Percentiles rank a stretch among this genome's conserved stretches.
These are phyloP conservation scores for Hordeum marinum DNA, from an alignment of 176 grass and related monocot species.

Conservation along the genomic window DNA sequence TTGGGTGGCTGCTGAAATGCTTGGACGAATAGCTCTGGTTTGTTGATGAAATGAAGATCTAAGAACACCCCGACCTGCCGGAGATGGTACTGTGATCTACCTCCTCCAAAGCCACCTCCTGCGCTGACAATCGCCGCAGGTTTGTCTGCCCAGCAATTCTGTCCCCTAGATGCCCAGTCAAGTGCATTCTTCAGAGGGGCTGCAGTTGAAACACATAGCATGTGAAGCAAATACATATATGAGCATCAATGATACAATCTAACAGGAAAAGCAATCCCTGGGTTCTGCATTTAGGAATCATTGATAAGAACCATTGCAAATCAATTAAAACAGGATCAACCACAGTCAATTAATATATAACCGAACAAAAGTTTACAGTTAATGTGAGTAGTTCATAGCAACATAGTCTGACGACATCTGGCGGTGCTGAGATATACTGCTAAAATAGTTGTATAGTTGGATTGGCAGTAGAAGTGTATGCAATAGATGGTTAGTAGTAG, in stretches of 20 bases:
- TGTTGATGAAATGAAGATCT: constrained; percentile 99
- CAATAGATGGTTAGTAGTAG: background rate
- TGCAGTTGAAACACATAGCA: constrained; percentile 8
- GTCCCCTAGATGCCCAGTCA: constrained; percentile 84
- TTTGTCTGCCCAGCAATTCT: constrained; percentile 82
- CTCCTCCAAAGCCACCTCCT: constrained; percentile 61
- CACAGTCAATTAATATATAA: background rate
- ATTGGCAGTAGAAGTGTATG: no score
- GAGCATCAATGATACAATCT: background rate
- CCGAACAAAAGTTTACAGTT: background rate
- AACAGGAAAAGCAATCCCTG: background rate
- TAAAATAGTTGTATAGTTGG: background rate
- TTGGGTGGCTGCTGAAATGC: constrained; percentile 54
- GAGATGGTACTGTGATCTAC: constrained; percentile 76
- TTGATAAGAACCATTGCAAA: background rate
- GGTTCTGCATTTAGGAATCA: background rate
- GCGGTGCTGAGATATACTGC: background rate
- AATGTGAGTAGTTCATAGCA: background rate
- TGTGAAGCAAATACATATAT: background rate
- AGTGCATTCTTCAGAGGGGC: constrained; percentile 91
- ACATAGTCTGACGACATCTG: background rate
- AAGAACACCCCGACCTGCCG: constrained; percentile 80
- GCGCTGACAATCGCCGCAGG: constrained; percentile 75
- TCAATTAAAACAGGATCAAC: background rate
- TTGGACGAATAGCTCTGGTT: constrained; percentile 64